Conservation (phyloP, 495 filamentous ascomycete species). For the Neurospora sp. region DNA sequence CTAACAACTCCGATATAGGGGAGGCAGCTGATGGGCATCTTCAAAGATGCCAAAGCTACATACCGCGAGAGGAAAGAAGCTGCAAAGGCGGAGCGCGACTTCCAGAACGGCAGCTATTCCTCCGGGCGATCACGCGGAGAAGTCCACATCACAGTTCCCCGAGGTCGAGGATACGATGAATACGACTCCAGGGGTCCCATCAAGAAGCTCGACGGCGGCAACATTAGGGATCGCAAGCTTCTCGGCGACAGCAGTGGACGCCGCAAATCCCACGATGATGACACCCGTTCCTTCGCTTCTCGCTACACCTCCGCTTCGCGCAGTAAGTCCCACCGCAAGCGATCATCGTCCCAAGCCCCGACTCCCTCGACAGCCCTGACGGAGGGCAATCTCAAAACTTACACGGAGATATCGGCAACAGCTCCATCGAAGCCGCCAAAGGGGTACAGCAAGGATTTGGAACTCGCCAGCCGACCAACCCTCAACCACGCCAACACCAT, state of each 20-base stretch:
- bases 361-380: slow-evolving; percentile 23
- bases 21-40: slow-evolving; percentile 76
- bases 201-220: background rate
- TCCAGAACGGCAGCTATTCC: slow-evolving; percentile 1
- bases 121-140: background rate
- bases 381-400: slow-evolving; percentile 29
- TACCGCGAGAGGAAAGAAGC: slow-evolving; percentile 77
- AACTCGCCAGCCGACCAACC: slow-evolving; percentile 22
- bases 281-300: slow-evolving; percentile 27
- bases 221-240: slow-evolving; percentile 5
- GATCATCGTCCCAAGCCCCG: slow-evolving; percentile 16
- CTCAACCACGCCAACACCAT: slow-evolving; percentile 24
- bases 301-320: slow-evolving; percentile 25
- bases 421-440: slow-evolving; percentile 30
- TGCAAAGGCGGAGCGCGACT: slow-evolving; percentile 53
- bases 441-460: slow-evolving; percentile 29
- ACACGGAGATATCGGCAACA: slow-evolving; percentile 33
- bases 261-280: slow-evolving; percentile 27
- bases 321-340: slow-evolving; percentile 14
- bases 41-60: slow-evolving; percentile 77
- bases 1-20: slow-evolving; percentile 41
- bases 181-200: background rate
- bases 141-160: slow-evolving; percentile 4
- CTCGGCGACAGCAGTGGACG: slow-evolving; percentile 11
- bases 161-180: slow-evolving; percentile 16